phyloP scores from a whole-genome alignment of 176 grass and related monocot genomes.

The Oryza glaberrima region DNA sequence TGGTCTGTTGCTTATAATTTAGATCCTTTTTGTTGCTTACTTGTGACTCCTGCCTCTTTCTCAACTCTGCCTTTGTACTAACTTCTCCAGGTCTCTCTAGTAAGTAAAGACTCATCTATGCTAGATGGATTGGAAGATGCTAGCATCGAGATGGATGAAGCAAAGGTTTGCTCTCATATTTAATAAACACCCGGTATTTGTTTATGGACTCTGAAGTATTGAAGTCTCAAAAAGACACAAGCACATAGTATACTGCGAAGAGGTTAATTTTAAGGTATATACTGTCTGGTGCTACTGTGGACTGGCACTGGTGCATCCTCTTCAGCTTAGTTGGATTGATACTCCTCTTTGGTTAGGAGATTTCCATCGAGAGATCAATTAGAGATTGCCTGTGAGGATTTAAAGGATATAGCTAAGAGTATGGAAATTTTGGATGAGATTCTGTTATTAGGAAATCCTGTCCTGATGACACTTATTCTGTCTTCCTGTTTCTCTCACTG shows the following conservation, averaged over 20 bases:
- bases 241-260: background rate
- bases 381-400: background rate
- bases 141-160: conserved; percentile 93
- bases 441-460: background rate
- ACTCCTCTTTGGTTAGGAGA: background rate
- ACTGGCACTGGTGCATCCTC: background rate
- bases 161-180: conserved; percentile 78
- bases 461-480: background rate
- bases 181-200: conserved; percentile 12
- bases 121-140: conserved; percentile 99
- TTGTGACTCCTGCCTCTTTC: background rate
- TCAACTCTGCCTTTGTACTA: conserved; percentile 30
- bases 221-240: background rate
- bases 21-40: conserved; percentile 35
- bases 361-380: background rate
- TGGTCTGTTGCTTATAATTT: conserved; percentile 58
- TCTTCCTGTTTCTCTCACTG: background rate
- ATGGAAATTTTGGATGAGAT: background rate
- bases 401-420: background rate
- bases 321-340: background rate
- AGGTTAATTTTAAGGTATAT: conserved; percentile 25
- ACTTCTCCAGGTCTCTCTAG: conserved; percentile 82
- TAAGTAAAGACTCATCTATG: conserved; percentile 99
- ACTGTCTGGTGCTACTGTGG: background rate
- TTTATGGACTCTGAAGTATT: background rate